These are phyloP conservation scores for Thalia dealbata DNA, from an alignment of 176 grass and related monocot species.

Conservation along the genomic window DNA sequence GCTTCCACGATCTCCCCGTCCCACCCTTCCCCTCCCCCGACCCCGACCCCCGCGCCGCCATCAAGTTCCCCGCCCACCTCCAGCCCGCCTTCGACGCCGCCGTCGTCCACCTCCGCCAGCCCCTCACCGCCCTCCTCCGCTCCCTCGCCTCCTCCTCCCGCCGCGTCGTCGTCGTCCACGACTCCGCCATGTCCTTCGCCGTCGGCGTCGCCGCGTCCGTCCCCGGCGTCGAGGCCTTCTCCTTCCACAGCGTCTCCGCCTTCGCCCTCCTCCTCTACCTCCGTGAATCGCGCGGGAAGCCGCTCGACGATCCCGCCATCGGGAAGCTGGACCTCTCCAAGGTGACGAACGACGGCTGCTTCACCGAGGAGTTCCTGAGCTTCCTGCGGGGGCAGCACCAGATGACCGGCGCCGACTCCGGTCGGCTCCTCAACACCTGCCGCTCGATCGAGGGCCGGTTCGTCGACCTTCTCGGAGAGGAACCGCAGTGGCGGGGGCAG, in stretches of 20 bases:
- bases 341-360: constrained; percentile 8
- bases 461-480: constrained; percentile 4
- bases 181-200: constrained; percentile 22
- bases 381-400: constrained; percentile 9
- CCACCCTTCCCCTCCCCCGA: not conserved
- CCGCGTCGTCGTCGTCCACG: constrained; percentile 19
- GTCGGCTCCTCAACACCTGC: constrained; percentile 13
- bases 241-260: constrained; percentile 25
- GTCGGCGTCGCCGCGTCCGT: not conserved
- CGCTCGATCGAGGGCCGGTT: constrained; percentile 13
- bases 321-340: not conserved
- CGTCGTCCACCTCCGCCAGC: not conserved
- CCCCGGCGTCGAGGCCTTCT: constrained; percentile 6
- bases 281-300: constrained; percentile 1
- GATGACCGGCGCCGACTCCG: constrained; percentile 2
- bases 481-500: not conserved
- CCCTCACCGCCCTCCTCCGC: constrained; percentile 7
- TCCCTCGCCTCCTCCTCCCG: constrained; percentile 1
- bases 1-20: not conserved
- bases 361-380: constrained; percentile 1
- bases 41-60: not conserved
- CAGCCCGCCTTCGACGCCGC: constrained; percentile 18
- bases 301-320: not conserved
- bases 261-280: constrained; percentile 16
- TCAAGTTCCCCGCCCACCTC: constrained; percentile 13